A percentile compares a stretch with the other conserved stretches of the same genome.
Conservation (phyloP, 148 eudicot species). For the Rhododendron ovatum region DNA sequence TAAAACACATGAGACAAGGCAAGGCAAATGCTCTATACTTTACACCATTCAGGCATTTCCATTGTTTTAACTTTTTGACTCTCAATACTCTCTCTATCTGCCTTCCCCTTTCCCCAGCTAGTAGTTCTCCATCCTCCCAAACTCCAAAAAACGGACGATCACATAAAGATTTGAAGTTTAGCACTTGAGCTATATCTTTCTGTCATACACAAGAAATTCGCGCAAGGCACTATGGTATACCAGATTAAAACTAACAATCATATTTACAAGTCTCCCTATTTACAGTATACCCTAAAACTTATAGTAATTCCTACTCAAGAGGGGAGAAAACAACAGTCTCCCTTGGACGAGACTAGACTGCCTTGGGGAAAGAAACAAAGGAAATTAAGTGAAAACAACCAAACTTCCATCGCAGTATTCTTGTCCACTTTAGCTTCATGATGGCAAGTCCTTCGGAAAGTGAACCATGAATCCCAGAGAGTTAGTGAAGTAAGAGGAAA, state of each 20-base stretch:
- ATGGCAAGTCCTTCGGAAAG: not conserved
- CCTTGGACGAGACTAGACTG: not conserved
- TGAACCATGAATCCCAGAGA: not conserved
- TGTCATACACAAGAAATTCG: not conserved
- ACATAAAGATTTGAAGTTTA: not conserved
- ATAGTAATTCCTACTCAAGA: not conserved
- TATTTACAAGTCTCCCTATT: not conserved
- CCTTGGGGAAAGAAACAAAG: not conserved
- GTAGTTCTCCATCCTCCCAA: not conserved
- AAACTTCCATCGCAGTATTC: not conserved
- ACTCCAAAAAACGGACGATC: not conserved
- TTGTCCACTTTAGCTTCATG: not conserved
- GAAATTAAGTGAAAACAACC: not conserved
- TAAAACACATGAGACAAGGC: not conserved
- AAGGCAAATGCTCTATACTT: not conserved
- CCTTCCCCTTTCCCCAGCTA: not conserved
- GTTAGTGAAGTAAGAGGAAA: not conserved
- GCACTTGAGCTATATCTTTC: not conserved
- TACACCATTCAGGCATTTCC: slow-evolving; percentile 1
- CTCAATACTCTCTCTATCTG: not conserved
- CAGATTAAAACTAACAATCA: not conserved
- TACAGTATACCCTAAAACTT: not conserved
- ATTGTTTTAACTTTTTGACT: not conserved
- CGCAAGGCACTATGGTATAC: not conserved
- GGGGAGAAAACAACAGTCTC: not conserved